Base-by-base conservation (phyloP, 345 rosid genomes). In the Euphorbia lathyris region DNA sequence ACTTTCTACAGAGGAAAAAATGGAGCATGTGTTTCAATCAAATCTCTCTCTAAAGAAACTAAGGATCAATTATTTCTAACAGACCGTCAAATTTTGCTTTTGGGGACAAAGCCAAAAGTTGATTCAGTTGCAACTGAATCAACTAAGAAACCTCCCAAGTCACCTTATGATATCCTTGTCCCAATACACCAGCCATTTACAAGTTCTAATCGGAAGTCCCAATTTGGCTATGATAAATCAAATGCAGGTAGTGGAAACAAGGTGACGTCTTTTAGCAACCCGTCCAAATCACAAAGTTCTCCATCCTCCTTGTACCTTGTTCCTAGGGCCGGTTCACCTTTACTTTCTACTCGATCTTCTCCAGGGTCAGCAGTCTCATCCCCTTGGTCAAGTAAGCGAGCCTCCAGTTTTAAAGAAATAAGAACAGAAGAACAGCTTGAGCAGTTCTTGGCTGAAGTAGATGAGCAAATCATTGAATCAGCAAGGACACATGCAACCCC, bases 401-500 rank as follows among this genome's bases (percentile, higher is more conserved):
- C 70, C 48, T 73, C 83, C 51, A 76, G 79, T 63, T 58, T 74
- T 48, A 94, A 80, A 83, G 98, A 88, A 61, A 91, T 94, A 69
- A 55, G 81, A 59, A 91, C 98, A 40, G 97, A 91, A 80, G 96
- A 85, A 74, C 92, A 91, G 80, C 93, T 94, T 69, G 97, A 94
- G 78, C 84, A 72, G 65, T 93, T 91, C 77, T 82, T 94, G 79
- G 89, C 91, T 8, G 93, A 87, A 63, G 83, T 94, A 57, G 97
- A 90, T 79, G 88, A 77, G 80, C 92, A 80, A 81, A 78, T 94
- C 58, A 82, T 74, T 9, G 93, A 87, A 76, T 91, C 97, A 6
- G 86, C 98, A 0, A 88, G 93, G 59, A 92, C 86, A 78, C 73
- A 79, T 63, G 72, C 77, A 65, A 92, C 99, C 30, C 97, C 98